These are phyloP conservation scores for Sarocladium kiliense DNA, from an alignment of 2,329 filamentous ascomycete genomes.

Conservation along the genomic window DNA sequence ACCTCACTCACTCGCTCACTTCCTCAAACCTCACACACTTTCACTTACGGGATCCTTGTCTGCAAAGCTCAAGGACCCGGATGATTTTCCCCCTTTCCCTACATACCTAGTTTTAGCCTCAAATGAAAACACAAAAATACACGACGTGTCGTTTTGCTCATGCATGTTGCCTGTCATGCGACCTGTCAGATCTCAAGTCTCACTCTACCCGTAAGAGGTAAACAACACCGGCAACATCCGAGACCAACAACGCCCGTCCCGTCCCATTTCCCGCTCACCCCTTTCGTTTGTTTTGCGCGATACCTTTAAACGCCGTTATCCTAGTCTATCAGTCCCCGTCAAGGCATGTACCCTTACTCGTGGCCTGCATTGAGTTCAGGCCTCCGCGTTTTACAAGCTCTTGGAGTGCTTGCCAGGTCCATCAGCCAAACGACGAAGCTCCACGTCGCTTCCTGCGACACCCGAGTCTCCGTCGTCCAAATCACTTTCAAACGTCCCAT, in stretches of 20 bases:
- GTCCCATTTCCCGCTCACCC: neutral
- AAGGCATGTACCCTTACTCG: neutral
- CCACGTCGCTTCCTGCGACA: constrained; percentile 25
- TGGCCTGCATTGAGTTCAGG: neutral
- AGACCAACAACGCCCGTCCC: neutral
- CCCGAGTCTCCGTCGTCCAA: constrained; percentile 25
- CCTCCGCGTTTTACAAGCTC: constrained; percentile 15
- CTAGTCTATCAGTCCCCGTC: neutral
- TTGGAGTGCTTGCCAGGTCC: constrained; percentile 19
- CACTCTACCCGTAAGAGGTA: neutral
- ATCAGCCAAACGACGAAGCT: constrained; percentile 24
- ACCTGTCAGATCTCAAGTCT: neutral
- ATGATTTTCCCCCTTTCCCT: neutral
- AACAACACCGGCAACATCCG: neutral
- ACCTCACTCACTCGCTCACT: neutral
- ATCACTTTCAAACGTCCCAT: constrained; percentile 12
- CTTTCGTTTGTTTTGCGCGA: neutral
- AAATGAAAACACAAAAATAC: neutral
- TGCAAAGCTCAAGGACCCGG: neutral
- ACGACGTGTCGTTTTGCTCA: neutral
- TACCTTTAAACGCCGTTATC: neutral
- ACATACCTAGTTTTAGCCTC: neutral
- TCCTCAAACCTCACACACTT: neutral
- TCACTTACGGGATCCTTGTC: neutral
- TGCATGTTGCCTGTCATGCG: neutral